Evolutionary conservation across 2,329 filamentous ascomycete genomes (phyloP), one percentile per base, ranked within the genome.

Genomic region (Pseudocercospora crystallina): DNA sequence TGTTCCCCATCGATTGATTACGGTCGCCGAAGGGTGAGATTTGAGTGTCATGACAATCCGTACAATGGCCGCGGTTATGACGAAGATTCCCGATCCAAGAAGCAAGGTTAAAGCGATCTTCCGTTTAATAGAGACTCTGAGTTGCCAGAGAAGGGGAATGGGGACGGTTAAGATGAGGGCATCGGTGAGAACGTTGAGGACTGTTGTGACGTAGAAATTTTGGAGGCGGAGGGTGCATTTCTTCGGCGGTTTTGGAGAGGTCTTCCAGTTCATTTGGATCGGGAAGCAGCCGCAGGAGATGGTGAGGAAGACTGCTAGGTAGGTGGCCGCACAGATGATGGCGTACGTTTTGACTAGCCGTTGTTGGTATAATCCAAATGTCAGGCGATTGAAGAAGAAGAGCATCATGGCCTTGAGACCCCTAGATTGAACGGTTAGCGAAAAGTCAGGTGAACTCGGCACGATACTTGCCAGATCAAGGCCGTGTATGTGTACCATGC

Each of bases 1-100:
- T 5, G 67, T 62, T 9, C 69, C 69, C 69, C 69, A 71, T 12
- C 60, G 58, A 47, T 71, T 70, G 56, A 70, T 69, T 47, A 65
- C 67, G n/a, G 66, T 53, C 1, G 58, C 63, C 5, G 60, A 62
- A 2, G 65, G 65, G 8, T 47, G 54, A 7, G 54, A 54, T 15
- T 55, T 57, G 2, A 70, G 51, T 1, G 66, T 66, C 38, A 68
- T 58, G 4, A 58, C 57, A 15, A 64, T 61, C 9, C 69, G 65
- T 10, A 69, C 56, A 26, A 70, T 58, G 12, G 69, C 67, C 1
- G 69, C 67, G 2, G 53, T 53, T 47, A 70, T 70, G 60, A 69
- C 63, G 55, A 70, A 69, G 10, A 69, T 35, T 13, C 69, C 67
- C 2, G 68, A 69, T n/a, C 61, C 64, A 1, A 72, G 61, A 7